Base-by-base conservation (phyloP, 139 green algal species). In the Spirogloea muscicola region DNA sequence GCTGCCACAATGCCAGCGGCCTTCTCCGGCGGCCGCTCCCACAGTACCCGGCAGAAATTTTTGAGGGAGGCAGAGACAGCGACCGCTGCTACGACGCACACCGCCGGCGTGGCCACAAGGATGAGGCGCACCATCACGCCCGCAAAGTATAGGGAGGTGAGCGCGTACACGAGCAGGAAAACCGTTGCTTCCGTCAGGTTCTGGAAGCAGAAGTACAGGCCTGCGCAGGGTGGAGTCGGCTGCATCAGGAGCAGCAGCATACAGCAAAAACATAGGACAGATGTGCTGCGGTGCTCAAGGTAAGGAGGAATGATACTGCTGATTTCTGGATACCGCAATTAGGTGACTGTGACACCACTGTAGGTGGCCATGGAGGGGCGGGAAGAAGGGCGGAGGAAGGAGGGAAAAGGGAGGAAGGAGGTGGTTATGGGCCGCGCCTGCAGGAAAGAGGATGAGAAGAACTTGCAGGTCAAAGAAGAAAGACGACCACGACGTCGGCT, bases 101-200 rank as follows among this genome's bases (percentile, higher is more conserved):
- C 51, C 3, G 86, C 85, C 34, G 86, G 86, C 0, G 86, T 84
- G 9, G 86, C 85, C 27, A 91, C 86, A 38, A 91, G 82, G 81
- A 91, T 88, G 34, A 91, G 81, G 34, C 86, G 82, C 41, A 89
- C 84, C 84, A 89, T 89, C 59, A 88, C 81, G 76, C 82, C 82
- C 81, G 84, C 74, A 49, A 83, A 83, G 69, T 80, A 80, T 25
- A 80, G n/a, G 39, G n/a, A 36, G 40, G 69, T 75, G 5, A 80
- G 63, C 38, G 29, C 68, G 57, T 80, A 80, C 40, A 66, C 60
- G 55, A 79, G 42, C 29, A 78, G n/a, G 33, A 75, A 75, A 25
- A 78, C 36, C 21, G 65, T 49, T 25, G 46, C 79, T 37, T 89
- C 84, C 1, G 64, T 88, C 34, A 75, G 40, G 1, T 58, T 60